Conservation (phyloP, 371 early-diverging fungal species). For the Rhizopus arrhizus region DNA sequence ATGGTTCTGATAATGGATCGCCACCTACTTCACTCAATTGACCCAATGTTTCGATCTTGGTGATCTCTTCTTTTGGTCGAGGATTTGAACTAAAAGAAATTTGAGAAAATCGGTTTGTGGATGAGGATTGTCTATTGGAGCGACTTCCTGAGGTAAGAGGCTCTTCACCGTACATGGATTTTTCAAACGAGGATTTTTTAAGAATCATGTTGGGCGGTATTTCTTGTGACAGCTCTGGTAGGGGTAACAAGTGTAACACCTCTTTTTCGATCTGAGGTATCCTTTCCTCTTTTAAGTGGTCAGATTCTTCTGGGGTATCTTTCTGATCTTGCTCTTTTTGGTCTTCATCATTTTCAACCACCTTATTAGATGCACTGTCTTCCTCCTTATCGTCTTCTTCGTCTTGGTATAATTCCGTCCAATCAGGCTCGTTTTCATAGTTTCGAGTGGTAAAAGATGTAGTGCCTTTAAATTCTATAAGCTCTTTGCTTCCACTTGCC, state of each 20-base stretch:
- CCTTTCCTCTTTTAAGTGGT: slow-evolving; percentile 6
- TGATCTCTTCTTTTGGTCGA: slow-evolving; percentile 12
- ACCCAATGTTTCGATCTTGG: background rate
- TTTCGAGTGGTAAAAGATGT: slow-evolving; percentile 5
- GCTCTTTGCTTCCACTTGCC: slow-evolving; percentile 11
- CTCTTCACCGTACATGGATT: slow-evolving; percentile 20
- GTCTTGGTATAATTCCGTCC: slow-evolving; percentile 28
- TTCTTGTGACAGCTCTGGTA: slow-evolving; percentile 21
- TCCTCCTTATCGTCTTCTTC: background rate
- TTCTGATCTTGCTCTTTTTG: background rate
- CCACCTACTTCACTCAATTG: background rate
- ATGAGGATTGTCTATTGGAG: background rate
- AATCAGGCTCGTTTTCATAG: slow-evolving; percentile 28
- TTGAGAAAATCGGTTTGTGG: slow-evolving; percentile 5
- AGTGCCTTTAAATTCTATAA: slow-evolving; percentile 7
- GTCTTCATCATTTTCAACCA: background rate
- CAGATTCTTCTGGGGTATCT: slow-evolving; percentile 1
- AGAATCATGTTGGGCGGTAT: slow-evolving; percentile 21
- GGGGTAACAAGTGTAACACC: slow-evolving; percentile 18
- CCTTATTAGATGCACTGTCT: too few relatives aligned
- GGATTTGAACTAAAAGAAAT: slow-evolving; percentile 10
- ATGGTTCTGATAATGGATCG: slow-evolving; percentile 1
- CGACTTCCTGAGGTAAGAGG: slow-evolving; percentile 9
- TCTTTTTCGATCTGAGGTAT: slow-evolving; percentile 23
- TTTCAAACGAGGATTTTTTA: slow-evolving; percentile 14